Percentiles rank a stretch among this genome's conserved stretches.
Evolutionary conservation across 345 rosid genomes (phyloP).

Genomic region (Isatis tinctoria): DNA sequence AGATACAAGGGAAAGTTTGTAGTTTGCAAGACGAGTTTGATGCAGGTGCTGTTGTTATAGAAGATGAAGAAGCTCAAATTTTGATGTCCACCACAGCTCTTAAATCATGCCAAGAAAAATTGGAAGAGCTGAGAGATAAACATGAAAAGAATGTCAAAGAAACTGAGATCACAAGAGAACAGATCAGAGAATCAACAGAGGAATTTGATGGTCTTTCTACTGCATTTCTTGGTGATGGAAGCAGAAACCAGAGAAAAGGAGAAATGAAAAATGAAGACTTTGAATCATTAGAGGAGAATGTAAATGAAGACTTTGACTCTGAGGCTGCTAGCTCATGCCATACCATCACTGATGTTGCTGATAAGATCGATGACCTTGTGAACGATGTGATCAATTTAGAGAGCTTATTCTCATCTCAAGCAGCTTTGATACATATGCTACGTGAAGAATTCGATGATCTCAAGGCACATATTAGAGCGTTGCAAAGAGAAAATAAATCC

Average conservation of each 20-base stretch:
- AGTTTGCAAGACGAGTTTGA: conserved; percentile 73
- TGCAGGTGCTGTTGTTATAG: conserved; percentile 51
- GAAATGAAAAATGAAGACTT: not conserved
- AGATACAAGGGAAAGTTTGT: conserved; percentile 54
- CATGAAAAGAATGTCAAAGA: conserved; percentile 48
- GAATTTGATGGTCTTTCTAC: conserved; percentile 42
- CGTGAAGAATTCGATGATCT: conserved; percentile 59
- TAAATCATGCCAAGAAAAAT: conserved; percentile 64
- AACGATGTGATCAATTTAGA: conserved; percentile 68
- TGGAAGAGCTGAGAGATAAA: conserved; percentile 49
- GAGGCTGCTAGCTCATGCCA: conserved; percentile 37
- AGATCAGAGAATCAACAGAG: conserved; percentile 40
- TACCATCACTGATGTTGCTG: conserved; percentile 63
- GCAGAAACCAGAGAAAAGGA: not conserved
- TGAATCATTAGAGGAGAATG: conserved; percentile 16
- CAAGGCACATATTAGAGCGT: conserved; percentile 36
- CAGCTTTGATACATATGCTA: conserved; percentile 52
- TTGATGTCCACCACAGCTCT: conserved; percentile 72
- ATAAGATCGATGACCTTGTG: conserved; percentile 86
- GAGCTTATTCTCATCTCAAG: conserved; percentile 62
- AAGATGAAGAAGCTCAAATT: conserved; percentile 67
- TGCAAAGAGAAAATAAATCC: not conserved
- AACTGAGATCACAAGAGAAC: conserved; percentile 37
- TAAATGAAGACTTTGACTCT: conserved; percentile 42
- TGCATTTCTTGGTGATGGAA: conserved; percentile 11